These are phyloP conservation scores for Osmanthus fragrans DNA, from an alignment of 257 asterid species.

Conservation along the genomic window DNA sequence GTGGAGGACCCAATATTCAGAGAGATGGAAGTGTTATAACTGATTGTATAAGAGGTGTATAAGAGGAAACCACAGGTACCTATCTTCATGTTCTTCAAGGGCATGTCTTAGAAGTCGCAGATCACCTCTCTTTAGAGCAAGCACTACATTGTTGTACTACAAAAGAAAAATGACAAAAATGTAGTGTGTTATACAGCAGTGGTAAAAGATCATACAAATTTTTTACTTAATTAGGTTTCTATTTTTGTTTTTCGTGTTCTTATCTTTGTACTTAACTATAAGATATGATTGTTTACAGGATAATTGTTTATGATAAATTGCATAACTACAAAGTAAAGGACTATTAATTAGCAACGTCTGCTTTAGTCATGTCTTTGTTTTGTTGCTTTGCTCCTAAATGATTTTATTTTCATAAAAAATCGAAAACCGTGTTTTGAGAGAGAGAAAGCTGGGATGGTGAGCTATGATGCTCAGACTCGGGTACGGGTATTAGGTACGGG, in stretches of 20 bases:
- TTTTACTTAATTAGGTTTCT: neutral
- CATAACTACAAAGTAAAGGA: neutral
- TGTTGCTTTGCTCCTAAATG: too few relatives aligned
- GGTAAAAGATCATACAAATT: constrained; percentile 9
- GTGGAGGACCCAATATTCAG: constrained; percentile 10
- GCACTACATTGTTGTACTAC: constrained; percentile 79
- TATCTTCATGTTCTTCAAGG: constrained; percentile 86
- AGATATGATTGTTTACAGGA: neutral
- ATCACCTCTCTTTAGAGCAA: constrained; percentile 90
- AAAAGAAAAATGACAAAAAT: constrained; percentile 18
- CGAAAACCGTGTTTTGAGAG: too few relatives aligned
- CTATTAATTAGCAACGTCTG: too few relatives aligned
- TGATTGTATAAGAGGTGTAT: constrained; percentile 14
- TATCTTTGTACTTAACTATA: neutral
- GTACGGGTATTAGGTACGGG: too few relatives aligned
- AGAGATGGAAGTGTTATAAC: constrained; percentile 1
- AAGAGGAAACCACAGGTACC: constrained; percentile 43
- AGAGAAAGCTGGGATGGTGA: neutral
- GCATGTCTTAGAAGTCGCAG: constrained; percentile 87
- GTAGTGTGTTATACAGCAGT: constrained; percentile 1
- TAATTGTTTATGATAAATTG: neutral
- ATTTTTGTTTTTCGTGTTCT: neutral
- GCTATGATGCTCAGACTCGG: too few relatives aligned
- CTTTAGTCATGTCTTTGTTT: too few relatives aligned
- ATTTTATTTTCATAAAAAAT: too few relatives aligned